phyloP scores from a whole-genome alignment of 1,284 basidiomycete genomes.

The Heterobasidion parviporum region DNA sequence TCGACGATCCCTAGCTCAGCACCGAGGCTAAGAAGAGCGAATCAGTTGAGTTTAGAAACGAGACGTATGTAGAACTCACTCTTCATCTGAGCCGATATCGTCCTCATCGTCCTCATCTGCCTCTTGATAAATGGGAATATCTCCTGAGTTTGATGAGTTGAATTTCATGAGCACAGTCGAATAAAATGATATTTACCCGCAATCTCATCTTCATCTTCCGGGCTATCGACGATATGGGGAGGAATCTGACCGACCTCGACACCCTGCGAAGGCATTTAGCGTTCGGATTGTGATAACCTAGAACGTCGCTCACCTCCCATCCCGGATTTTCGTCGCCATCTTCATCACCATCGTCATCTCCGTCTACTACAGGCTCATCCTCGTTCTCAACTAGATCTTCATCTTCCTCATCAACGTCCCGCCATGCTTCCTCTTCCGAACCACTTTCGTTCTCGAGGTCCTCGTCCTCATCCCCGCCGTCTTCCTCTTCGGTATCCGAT shows the following conservation, averaged over 20 bases:
- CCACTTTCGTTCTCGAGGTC: slow-evolving; percentile 57
- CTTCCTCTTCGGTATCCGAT: slow-evolving; percentile 45
- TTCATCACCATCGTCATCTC: slow-evolving; percentile 35
- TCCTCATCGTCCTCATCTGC: slow-evolving; percentile 49
- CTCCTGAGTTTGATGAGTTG: background rate
- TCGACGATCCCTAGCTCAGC: slow-evolving; percentile 43
- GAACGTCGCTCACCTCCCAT: slow-evolving; percentile 54
- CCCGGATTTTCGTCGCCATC: slow-evolving; percentile 51
- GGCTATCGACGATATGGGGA: slow-evolving; percentile 26
- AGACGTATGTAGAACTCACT: slow-evolving; percentile 32
- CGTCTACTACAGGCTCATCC: slow-evolving; percentile 38
- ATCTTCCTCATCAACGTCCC: slow-evolving; percentile 56
- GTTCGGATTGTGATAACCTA: slow-evolving; percentile 1
- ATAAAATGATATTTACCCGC: slow-evolving; percentile 21
- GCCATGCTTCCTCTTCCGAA: slow-evolving; percentile 52
- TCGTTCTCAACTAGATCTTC: slow-evolving; percentile 48
- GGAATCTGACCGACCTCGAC: slow-evolving; percentile 33
- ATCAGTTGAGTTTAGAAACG: slow-evolving; percentile 10
- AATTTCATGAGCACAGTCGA: background rate
- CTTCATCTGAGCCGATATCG: slow-evolving; percentile 68
- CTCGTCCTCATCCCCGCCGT: slow-evolving; percentile 54
- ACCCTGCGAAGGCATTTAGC: slow-evolving; percentile 32
- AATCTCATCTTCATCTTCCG: slow-evolving; percentile 35
- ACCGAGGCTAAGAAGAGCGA: slow-evolving; percentile 28
- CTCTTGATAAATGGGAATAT: slow-evolving; percentile 13